Evolutionary conservation across 495 filamentous ascomycete species (phyloP), one percentile per base, ranked within the genome.

Genomic region (Alectoria sarmentosa): DNA sequence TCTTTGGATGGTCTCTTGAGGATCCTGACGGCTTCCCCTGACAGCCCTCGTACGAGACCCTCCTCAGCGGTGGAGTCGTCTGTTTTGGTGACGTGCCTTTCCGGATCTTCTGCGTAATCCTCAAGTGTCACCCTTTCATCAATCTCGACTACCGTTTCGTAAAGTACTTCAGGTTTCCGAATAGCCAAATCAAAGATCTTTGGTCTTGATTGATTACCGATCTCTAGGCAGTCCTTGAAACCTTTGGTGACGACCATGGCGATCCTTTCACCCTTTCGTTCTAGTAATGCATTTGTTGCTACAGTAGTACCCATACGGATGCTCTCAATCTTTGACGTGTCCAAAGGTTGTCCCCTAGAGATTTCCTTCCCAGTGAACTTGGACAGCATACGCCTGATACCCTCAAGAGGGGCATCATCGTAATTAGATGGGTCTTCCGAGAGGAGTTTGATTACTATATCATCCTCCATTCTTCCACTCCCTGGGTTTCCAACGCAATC

Each of bases 341-440:
- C 91, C 37, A 98, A 74, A 1, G 91, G 82, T 73, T 90, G 78
- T 21, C 91, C 92, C 23, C 92, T 84, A 0, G 91, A 89, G 37
- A 94, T 88, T 48, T 92, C 82, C 57, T 84, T 78, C 46, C 83
- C 81, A 7, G 87, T 87, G 67, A 96, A 96, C 66, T 85, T 85
- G 69, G 91, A 88, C 72, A 98, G 81, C 58, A 98, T 85, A 61
- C 93, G 89, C 17, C 94, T 86, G 69, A 98, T 96, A 46, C 91
- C 94, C 72, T 96, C 91, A 10, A 92, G 84, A 2, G 91, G 91
- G 3, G 91, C 91, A 82, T 96, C 91, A 58, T 84, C 80, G 69
- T 96, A 96, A 74, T 96, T 93, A 61, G 84, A 80, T 57, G 91
- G 91, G 73, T 96, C 91, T 57, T 92, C 90, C n/a, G 90, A 94